Percentiles rank a stretch among this genome's conserved stretches.
phyloP scores from a whole-genome alignment of 441 rosid species.

The Eruca vesicaria region DNA sequence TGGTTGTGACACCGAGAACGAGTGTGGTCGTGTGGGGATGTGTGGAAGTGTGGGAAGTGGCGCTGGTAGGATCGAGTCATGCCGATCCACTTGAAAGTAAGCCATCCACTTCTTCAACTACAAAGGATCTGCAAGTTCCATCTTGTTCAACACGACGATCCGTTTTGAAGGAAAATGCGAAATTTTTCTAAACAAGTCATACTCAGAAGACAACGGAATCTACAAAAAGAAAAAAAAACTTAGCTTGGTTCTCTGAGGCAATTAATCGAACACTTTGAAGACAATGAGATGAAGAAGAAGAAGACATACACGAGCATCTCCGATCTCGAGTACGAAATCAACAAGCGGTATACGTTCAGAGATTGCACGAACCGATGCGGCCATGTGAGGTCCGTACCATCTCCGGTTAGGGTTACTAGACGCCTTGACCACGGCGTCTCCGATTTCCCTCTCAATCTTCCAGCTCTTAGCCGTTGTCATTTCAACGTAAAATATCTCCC shows the following conservation, averaged over 20 bases:
- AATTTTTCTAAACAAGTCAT: constrained; percentile 39
- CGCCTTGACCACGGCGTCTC: constrained; percentile 41
- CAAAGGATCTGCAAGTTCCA: constrained; percentile 62
- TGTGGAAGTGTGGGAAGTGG: not conserved
- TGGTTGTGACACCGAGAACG: not conserved
- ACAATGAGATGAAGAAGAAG: not conserved
- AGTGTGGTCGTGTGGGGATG: not conserved
- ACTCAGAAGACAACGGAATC: constrained; percentile 53
- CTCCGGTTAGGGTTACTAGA: constrained; percentile 34
- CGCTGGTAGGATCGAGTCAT: not conserved
- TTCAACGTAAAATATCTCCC: too few relatives aligned
- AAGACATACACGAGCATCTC: constrained; percentile 53
- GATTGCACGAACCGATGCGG: constrained; percentile 60
- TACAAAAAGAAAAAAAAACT: not conserved
- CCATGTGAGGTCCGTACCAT: constrained; percentile 56
- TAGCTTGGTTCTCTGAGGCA: constrained; percentile 5
- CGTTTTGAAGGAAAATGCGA: constrained; percentile 24
- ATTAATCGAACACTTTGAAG: constrained; percentile 26
- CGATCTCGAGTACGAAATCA: constrained; percentile 44
- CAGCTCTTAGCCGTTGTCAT: constrained; percentile 30
- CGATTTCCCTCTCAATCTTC: constrained; percentile 45
- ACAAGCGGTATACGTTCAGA: constrained; percentile 57
- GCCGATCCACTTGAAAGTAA: constrained; percentile 46
- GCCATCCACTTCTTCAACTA: constrained; percentile 47
- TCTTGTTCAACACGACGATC: constrained; percentile 29